A percentile compares a stretch with the other conserved stretches of the same genome.
phyloP scores from a whole-genome alignment of 2,329 filamentous ascomycete genomes.

The Exophiala calicioides region DNA sequence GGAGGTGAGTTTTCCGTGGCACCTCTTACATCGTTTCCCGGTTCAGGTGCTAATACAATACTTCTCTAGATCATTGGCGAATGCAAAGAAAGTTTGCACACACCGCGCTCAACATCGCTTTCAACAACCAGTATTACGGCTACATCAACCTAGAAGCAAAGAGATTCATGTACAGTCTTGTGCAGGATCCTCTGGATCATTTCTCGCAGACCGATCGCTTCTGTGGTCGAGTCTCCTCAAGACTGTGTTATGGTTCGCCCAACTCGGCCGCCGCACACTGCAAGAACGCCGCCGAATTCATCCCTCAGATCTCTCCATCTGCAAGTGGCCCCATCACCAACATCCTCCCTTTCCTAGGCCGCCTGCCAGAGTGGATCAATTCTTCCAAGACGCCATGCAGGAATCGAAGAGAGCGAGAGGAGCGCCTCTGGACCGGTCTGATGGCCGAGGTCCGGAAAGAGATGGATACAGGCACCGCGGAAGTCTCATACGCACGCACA shows the following conservation, averaged over 20 bases:
- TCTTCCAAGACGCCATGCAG: conserved; percentile 28
- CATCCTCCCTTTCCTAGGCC: conserved; percentile 29
- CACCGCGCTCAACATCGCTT: conserved; percentile 31
- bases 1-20: conserved; percentile 22
- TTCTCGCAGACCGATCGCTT: conserved; percentile 33
- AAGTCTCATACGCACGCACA: conserved; percentile 30
- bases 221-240: conserved; percentile 30
- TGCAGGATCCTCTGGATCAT: conserved; percentile 32
- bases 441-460: conserved; percentile 30
- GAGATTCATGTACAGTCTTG: conserved; percentile 32
- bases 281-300: conserved; percentile 34
- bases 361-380: conserved; percentile 32
- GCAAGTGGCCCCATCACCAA: conserved; percentile 33
- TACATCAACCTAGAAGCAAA: conserved; percentile 32
- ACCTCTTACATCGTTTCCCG: background rate
- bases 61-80: conserved; percentile 31
- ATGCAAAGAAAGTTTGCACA: conserved; percentile 34
- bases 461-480: conserved; percentile 30
- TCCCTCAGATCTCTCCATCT: conserved; percentile 33
- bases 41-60: too few relatives aligned
- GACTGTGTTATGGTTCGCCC: conserved; percentile 30
- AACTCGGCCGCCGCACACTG: conserved; percentile 31
- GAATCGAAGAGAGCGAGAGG: conserved; percentile 33
- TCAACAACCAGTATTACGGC: conserved; percentile 33
- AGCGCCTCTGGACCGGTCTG: conserved; percentile 33